These are phyloP conservation scores for Fusarium tanahbumbuense DNA, from an alignment of 2,329 filamentous ascomycete species.

Conservation along the genomic window DNA sequence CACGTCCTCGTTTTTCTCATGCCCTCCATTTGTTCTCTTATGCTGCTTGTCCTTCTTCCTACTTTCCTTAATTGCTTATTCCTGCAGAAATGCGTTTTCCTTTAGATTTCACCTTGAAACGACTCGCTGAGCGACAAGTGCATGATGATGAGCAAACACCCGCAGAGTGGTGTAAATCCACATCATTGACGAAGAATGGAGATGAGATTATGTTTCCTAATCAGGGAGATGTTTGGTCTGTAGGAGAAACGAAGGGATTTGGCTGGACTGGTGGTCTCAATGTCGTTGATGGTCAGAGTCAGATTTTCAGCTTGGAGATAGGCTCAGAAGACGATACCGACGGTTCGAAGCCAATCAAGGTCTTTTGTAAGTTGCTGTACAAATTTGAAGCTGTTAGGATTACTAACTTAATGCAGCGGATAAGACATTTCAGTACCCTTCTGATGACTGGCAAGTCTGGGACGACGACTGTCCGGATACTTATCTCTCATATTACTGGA, in stretches of 20 bases:
- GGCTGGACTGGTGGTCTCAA: constrained; percentile 1
- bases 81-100: constrained; percentile 2
- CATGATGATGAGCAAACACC: background rate
- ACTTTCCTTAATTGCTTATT: background rate
- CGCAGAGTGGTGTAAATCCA: background rate
- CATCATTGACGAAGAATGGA: background rate
- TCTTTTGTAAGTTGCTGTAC: background rate
- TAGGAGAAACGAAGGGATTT: constrained; percentile 1
- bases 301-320: background rate
- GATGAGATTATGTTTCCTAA: background rate
- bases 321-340: background rate
- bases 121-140: background rate
- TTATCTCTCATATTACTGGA: constrained; percentile 1
- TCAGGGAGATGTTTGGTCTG: constrained; percentile 1
- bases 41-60: background rate
- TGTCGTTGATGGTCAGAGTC: background rate
- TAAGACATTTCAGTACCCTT: constrained; percentile 3
- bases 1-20: background rate
- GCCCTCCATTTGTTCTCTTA: background rate
- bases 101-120: background rate
- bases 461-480: background rate
- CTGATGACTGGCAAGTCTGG: background rate
- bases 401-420: background rate
- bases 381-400: rapidly evolving
- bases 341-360: background rate